These are phyloP conservation scores for Pseudopithomyces chartarum DNA, from an alignment of 2,329 filamentous ascomycete species.

Conservation along the genomic window DNA sequence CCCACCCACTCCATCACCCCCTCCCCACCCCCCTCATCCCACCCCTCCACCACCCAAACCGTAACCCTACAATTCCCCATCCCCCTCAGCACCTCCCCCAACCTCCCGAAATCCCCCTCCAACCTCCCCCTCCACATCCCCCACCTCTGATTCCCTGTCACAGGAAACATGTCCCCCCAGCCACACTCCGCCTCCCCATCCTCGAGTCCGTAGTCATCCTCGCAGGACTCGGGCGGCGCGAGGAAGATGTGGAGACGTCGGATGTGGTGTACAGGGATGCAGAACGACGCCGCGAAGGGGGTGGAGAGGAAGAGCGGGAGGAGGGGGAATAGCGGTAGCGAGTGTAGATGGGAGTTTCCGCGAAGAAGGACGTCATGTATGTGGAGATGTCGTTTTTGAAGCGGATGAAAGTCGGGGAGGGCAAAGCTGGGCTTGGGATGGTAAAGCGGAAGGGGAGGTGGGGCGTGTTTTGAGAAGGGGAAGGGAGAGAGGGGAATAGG, in stretches of 20 bases:
- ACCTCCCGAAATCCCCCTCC: not conserved
- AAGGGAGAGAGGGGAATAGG: not conserved
- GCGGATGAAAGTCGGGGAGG: too few relatives aligned
- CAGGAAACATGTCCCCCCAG: not conserved
- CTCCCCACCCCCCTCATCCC: not conserved
- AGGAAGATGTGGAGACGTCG: constrained; percentile 1
- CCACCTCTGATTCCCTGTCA: constrained; percentile 2
- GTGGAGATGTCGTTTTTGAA: not conserved
- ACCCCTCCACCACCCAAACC: not conserved
- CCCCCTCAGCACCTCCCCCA: not conserved
- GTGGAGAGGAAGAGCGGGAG: not conserved
- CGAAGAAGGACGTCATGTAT: not conserved
- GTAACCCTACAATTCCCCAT: not conserved
- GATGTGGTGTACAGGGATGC: not conserved
- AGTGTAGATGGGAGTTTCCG: constrained; percentile 2
- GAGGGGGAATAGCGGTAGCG: constrained; percentile 6
- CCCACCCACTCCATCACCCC: not conserved
- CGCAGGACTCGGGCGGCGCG: not conserved
- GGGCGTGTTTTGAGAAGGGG: not conserved
- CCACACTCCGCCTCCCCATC: constrained; percentile 8
- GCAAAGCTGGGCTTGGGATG: too few relatives aligned
- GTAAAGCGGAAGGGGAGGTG: not conserved
- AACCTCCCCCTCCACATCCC: not conserved
- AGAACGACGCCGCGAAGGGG: not conserved
- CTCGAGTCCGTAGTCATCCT: not conserved